phyloP scores from a whole-genome alignment of 768 basidiomycete species.

The Leccinum incarnatum region DNA sequence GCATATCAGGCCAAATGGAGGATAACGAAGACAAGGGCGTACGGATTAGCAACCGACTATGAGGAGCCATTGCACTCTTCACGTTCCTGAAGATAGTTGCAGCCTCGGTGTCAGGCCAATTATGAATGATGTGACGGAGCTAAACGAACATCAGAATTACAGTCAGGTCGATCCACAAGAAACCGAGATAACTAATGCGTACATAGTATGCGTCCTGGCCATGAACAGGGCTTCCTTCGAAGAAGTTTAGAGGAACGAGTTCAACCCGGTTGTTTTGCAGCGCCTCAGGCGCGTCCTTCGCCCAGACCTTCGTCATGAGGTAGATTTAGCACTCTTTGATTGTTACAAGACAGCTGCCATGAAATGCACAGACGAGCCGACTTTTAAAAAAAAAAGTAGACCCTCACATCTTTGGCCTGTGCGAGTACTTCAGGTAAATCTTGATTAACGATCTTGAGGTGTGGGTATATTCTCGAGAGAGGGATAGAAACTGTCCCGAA shows the following conservation, averaged over 20 bases:
- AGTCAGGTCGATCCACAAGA: neutral
- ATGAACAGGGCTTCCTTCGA: neutral
- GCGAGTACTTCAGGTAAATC: constrained; percentile 29
- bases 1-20: neutral
- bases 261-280: neutral
- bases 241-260: neutral
- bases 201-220: neutral
- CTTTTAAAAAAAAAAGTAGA: neutral
- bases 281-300: neutral
- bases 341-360: neutral
- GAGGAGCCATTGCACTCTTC: constrained; percentile 25
- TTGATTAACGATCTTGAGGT: constrained; percentile 27
- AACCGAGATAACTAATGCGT: neutral
- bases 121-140: constrained; percentile 31
- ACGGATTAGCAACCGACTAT: constrained; percentile 36
- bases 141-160: constrained; percentile 1
- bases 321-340: neutral
- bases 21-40: constrained; percentile 1
- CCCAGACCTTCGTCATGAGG: neutral
- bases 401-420: constrained; percentile 19
- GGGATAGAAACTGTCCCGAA: constrained; percentile 27
- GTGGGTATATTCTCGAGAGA: constrained; percentile 25
- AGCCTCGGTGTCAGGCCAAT: constrained; percentile 37
- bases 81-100: constrained; percentile 31
- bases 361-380: neutral